phyloP scores from a whole-genome alignment of 805 yeast species.

The Wickerhamiella allomyrinae region DNA sequence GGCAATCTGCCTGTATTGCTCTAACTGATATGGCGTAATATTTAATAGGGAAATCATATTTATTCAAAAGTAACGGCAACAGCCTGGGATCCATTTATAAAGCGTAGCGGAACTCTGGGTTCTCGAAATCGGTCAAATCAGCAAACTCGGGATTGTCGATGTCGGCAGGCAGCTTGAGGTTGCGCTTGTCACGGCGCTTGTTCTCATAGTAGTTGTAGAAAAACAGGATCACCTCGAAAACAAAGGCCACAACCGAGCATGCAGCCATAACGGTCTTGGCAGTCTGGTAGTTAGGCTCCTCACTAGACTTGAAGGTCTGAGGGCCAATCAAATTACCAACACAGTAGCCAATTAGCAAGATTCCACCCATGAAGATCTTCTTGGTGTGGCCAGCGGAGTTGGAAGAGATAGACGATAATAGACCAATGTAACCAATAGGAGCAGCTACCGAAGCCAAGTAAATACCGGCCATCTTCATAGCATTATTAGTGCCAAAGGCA shows the following conservation, averaged over 20 bases:
- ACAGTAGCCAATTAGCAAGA: constrained; percentile 49
- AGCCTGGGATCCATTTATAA: too few relatives aligned
- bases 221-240: constrained; percentile 22
- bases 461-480: constrained; percentile 30
- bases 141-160: constrained; percentile 25
- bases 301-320: constrained; percentile 43
- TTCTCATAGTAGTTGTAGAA: constrained; percentile 27
- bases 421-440: constrained; percentile 18
- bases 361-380: constrained; percentile 44
- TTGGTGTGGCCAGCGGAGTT: constrained; percentile 64
- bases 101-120: constrained; percentile 36
- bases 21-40: too few relatives aligned
- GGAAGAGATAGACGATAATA: constrained; percentile 21
- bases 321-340: constrained; percentile 66
- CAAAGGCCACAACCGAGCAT: constrained; percentile 31
- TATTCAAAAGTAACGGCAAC: too few relatives aligned
- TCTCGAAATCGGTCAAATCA: constrained; percentile 41
- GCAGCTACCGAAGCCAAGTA: constrained; percentile 26
- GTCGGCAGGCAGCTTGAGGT: constrained; percentile 6
- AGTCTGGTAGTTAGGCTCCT: constrained; percentile 46
- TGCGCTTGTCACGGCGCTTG: constrained; percentile 23
- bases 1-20: background rate
- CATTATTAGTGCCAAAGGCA: constrained; percentile 29
- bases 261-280: constrained; percentile 43
- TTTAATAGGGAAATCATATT: too few relatives aligned